Conservation (phyloP, 2,329 filamentous ascomycete species). For the Paraconiothyrium sp. region DNA sequence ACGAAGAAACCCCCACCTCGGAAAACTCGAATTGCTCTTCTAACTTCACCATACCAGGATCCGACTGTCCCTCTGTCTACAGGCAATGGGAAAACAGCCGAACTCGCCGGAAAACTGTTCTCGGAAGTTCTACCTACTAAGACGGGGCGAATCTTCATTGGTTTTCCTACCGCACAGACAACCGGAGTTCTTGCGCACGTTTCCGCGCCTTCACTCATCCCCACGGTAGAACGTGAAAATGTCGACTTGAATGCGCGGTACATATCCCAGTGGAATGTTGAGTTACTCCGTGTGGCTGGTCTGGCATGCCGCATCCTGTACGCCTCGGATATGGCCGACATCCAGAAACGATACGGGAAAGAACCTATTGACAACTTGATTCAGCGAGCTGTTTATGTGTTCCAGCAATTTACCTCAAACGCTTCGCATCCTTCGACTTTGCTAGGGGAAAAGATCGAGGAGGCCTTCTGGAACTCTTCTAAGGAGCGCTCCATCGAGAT, state of each 20-base stretch:
- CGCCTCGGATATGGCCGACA: constrained; percentile 77
- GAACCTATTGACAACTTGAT: constrained; percentile 69
- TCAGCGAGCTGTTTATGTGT: constrained; percentile 81
- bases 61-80: constrained; percentile 70
- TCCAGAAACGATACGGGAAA: constrained; percentile 67
- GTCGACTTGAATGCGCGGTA: constrained; percentile 96
- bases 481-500: constrained; percentile 81
- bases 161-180: constrained; percentile 96
- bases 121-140: constrained; percentile 88
- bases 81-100: constrained; percentile 58
- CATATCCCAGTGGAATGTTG: constrained; percentile 94
- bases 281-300: constrained; percentile 89
- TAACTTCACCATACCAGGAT: constrained; percentile 92
- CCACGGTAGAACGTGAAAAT: constrained; percentile 94
- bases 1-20: constrained; percentile 98
- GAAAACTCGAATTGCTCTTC: constrained; percentile 81
- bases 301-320: constrained; percentile 91
- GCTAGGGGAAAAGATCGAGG: constrained; percentile 87
- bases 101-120: constrained; percentile 80
- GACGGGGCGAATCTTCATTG: constrained; percentile 93
- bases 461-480: constrained; percentile 95
- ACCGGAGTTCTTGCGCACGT: constrained; percentile 94
- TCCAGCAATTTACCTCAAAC: constrained; percentile 86
- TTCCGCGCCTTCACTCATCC: constrained; percentile 94
- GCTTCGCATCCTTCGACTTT: constrained; percentile 89